Conservation (phyloP, 73 alveolate genomes). For the Blepharisma stoltei region DNA sequence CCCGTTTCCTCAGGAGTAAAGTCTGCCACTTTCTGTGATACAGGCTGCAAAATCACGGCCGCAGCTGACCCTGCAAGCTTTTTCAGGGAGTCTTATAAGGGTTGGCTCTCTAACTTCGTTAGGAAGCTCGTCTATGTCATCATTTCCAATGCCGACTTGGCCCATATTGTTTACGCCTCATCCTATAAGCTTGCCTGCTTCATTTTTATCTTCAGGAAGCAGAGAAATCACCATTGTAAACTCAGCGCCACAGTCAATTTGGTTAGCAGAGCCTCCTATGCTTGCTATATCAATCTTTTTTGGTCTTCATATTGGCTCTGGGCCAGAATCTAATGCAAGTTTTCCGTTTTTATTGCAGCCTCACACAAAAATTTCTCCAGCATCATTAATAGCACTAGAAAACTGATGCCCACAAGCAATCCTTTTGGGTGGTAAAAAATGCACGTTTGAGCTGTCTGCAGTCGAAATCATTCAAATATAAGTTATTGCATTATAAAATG, state of each 20-base stretch:
- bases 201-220: not conserved
- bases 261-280: not conserved
- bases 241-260: conserved; percentile 22
- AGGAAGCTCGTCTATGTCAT: not conserved
- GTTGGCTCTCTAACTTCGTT: not conserved
- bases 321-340: conserved; percentile 9
- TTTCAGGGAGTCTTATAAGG: not conserved
- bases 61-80: not conserved
- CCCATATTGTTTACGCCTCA: conserved; percentile 15
- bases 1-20: conserved; percentile 60
- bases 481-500: no score
- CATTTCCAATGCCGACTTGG: conserved; percentile 2
- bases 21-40: conserved; percentile 37
- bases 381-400: not conserved
- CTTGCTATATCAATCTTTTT: not conserved
- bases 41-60: conserved; percentile 49
- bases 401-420: conserved; percentile 22
- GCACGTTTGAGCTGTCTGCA: no score
- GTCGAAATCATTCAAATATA: no score
- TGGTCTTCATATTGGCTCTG: conserved; percentile 21
- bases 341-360: conserved; percentile 21
- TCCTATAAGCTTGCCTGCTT: not conserved
- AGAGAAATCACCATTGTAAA: not conserved
- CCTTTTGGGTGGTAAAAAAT: not conserved
- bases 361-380: conserved; percentile 9